Conservation (phyloP, 2,329 filamentous ascomycete genomes). For the Fusarium sp. region DNA sequence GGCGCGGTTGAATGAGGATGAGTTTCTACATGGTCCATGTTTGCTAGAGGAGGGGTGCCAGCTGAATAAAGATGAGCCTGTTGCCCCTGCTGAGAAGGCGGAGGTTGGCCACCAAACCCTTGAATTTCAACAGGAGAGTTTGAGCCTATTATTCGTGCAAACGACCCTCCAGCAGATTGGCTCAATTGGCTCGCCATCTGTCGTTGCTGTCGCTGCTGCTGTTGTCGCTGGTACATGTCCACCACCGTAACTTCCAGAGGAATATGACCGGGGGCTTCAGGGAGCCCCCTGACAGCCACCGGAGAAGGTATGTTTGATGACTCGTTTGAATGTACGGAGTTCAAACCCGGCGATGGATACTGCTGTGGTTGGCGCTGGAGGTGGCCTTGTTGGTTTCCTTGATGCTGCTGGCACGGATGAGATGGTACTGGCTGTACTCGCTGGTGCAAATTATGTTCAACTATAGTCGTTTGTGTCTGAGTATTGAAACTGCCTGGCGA, state of each 20-base stretch:
- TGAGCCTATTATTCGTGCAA: conserved; percentile 24
- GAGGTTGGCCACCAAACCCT: neutral
- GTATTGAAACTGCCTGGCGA: conserved; percentile 35
- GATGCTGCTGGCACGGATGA: conserved; percentile 29
- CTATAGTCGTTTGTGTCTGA: conserved; percentile 22
- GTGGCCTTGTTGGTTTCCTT: conserved; percentile 14
- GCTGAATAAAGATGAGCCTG: conserved; percentile 25
- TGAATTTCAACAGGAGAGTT: conserved; percentile 34
- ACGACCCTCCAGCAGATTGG: conserved; percentile 16
- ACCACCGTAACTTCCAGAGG: conserved; percentile 19
- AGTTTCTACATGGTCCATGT: conserved; percentile 19
- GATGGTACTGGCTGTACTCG: conserved; percentile 18
- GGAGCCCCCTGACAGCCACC: neutral
- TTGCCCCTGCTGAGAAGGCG: conserved; percentile 28
- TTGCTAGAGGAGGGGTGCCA: conserved; percentile 7
- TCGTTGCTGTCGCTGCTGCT: conserved; percentile 39
- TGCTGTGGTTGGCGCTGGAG: conserved; percentile 31
- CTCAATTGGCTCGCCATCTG: conserved; percentile 38
- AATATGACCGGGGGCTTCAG: conserved; percentile 4
- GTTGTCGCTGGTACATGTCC: conserved; percentile 31
- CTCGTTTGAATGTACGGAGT: conserved; percentile 8
- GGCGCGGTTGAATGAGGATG: conserved; percentile 21
- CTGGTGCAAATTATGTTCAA: conserved; percentile 12
- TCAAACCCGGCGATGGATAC: conserved; percentile 24
- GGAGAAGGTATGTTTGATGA: conserved; percentile 14